phyloP scores from a whole-genome alignment of 768 basidiomycete species.

The Porphyrellus cyaneotinctus region DNA sequence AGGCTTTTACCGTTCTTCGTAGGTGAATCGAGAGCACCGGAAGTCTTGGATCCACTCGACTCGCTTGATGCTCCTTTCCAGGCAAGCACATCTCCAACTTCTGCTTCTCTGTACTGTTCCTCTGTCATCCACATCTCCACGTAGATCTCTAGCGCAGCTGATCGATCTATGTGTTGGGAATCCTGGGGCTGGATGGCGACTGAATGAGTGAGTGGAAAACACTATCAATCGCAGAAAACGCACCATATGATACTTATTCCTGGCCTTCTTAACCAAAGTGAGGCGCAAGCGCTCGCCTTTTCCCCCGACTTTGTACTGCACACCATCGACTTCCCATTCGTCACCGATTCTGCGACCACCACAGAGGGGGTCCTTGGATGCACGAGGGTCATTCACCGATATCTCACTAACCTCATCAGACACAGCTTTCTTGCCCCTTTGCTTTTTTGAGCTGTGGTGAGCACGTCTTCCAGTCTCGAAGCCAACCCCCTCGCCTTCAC shows the following conservation, averaged over 20 bases:
- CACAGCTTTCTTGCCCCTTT: constrained; percentile 46
- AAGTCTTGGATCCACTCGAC: constrained; percentile 41
- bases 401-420: constrained; percentile 42
- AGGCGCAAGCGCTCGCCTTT: constrained; percentile 69
- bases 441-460: constrained; percentile 40
- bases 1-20: constrained; percentile 57
- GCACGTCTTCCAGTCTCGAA: constrained; percentile 8
- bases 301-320: constrained; percentile 65
- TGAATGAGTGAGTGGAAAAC: constrained; percentile 10
- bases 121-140: constrained; percentile 80
- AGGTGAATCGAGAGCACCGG: constrained; percentile 38
- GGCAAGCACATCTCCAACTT: constrained; percentile 54
- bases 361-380: constrained; percentile 49
- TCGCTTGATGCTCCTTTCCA: constrained; percentile 60
- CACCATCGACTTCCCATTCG: constrained; percentile 70
- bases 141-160: constrained; percentile 63
- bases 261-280: constrained; percentile 65
- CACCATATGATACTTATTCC: constrained; percentile 72
- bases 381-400: constrained; percentile 45
- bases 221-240: constrained; percentile 18
- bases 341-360: constrained; percentile 63
- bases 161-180: constrained; percentile 72
- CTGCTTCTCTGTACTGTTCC: constrained; percentile 64
- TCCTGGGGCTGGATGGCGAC: constrained; percentile 59
- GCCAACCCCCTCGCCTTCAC: constrained; percentile 19